Conservation (phyloP, 1,139 yeast species). For the Trichomonascaceae sp. region DNA sequence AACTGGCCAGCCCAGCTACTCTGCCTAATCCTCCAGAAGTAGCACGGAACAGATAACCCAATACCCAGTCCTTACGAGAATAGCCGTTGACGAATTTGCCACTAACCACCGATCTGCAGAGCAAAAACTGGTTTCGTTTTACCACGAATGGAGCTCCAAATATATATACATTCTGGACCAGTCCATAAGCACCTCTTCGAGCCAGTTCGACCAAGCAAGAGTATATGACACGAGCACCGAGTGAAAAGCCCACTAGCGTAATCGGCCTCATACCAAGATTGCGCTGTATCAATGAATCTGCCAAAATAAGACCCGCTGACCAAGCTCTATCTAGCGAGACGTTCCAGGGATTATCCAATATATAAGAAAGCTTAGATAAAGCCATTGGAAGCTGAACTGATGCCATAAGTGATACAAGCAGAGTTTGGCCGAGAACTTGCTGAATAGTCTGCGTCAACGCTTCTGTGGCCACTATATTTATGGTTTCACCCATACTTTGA, state of each 20-base stretch:
- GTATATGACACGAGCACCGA: slow-evolving; percentile 89
- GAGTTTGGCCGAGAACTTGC: slow-evolving; percentile 89
- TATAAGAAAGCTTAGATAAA: slow-evolving; percentile 77
- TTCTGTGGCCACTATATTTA: slow-evolving; percentile 87
- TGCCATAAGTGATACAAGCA: slow-evolving; percentile 90
- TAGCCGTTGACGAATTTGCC: slow-evolving; percentile 89
- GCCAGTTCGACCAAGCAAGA: slow-evolving; percentile 87
- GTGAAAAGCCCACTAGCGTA: slow-evolving; percentile 86
- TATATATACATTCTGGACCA: slow-evolving; percentile 80
- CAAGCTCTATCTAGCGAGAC: slow-evolving; percentile 96
- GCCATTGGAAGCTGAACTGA: slow-evolving; percentile 92
- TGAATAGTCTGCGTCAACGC: slow-evolving; percentile 89
- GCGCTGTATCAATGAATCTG: slow-evolving; percentile 82
- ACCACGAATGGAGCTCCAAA: slow-evolving; percentile 88
- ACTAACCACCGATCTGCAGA: slow-evolving; percentile 82
- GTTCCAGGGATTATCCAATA: slow-evolving; percentile 96
- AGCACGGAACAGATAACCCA: slow-evolving; percentile 92
- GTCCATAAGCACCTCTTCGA: slow-evolving; percentile 77
- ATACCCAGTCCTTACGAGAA: slow-evolving; percentile 90
- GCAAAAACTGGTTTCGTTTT: slow-evolving; percentile 67
- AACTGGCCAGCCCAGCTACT: slow-evolving; percentile 83
- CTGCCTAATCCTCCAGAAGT: slow-evolving; percentile 90
- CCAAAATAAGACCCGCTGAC: slow-evolving; percentile 88
- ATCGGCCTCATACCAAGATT: slow-evolving; percentile 91
- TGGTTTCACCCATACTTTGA: slow-evolving; percentile 93